Conservation (phyloP, 768 basidiomycete species). For the Lactarius indigo region DNA sequence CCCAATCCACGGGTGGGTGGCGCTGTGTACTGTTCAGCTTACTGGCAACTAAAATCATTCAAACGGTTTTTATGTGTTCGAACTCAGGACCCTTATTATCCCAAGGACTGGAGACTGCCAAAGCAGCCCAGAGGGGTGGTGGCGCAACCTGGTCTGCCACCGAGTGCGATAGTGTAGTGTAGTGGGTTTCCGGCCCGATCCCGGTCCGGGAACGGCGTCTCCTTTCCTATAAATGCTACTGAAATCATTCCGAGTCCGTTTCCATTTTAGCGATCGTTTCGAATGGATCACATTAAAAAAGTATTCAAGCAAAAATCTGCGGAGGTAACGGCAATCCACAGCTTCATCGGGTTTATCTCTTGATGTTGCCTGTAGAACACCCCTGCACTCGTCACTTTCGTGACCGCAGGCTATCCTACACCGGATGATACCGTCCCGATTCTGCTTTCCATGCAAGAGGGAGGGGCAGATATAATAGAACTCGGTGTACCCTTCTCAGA, state of each 20-base stretch:
- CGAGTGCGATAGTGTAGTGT: too few species aligned
- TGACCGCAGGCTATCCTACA: slow-evolving; percentile 91
- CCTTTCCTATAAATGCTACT: neutral
- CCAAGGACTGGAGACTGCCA: too few species aligned
- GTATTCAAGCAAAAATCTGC: slow-evolving; percentile 65
- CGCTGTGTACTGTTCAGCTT: too few species aligned
- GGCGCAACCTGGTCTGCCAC: too few species aligned
- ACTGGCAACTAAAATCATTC: too few species aligned
- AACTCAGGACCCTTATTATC: too few species aligned
- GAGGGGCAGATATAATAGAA: slow-evolving; percentile 93
- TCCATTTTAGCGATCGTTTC: neutral
- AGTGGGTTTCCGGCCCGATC: neutral
- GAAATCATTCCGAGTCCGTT: neutral
- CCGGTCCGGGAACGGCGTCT: neutral
- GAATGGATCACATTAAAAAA: slow-evolving; percentile 68
- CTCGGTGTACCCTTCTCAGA: slow-evolving; percentile 95
- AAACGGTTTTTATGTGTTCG: too few species aligned
- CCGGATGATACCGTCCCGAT: slow-evolving; percentile 78
- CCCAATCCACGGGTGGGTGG: too few species aligned
- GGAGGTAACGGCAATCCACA: slow-evolving; percentile 38
- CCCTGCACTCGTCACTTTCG: slow-evolving; percentile 77
- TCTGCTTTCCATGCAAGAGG: slow-evolving; percentile 87
- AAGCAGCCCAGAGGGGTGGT: too few species aligned
- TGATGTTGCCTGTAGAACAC: slow-evolving; percentile 39
- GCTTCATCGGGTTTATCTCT: neutral